Evolutionary conservation across 768 basidiomycete species (phyloP).

Genomic region (Leccinum rimulosum): DNA sequence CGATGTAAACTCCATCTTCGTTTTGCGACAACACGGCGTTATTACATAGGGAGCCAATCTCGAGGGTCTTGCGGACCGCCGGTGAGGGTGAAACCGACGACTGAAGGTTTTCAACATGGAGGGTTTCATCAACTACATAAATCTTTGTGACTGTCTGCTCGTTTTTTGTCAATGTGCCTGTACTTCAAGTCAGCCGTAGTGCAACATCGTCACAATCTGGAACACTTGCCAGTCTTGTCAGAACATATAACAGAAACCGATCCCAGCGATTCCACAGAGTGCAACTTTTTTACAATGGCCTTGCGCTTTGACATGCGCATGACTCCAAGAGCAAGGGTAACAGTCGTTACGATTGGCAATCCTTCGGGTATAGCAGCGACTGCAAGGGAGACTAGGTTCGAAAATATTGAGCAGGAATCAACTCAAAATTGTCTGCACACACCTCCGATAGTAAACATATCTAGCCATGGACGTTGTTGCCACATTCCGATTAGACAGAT

Average conservation of each 20-base stretch:
- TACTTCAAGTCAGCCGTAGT: constrained; percentile 1
- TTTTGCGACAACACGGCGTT: constrained; percentile 67
- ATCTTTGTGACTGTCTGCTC: constrained; percentile 92
- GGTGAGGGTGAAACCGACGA: constrained; percentile 49
- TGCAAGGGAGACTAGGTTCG: constrained; percentile 78
- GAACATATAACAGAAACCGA: constrained; percentile 97
- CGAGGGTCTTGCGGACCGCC: constrained; percentile 71
- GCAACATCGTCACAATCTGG: neutral
- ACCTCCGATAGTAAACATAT: constrained; percentile 99
- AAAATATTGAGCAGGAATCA: constrained; percentile 10
- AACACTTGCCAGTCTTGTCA: constrained; percentile 81
- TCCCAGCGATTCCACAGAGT: constrained; percentile 91
- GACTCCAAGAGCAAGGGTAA: constrained; percentile 93
- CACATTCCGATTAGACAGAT: constrained; percentile 89
- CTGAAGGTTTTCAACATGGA: constrained; percentile 55
- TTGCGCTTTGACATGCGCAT: constrained; percentile 91
- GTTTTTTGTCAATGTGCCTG: constrained; percentile 90
- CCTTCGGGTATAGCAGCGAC: constrained; percentile 99
- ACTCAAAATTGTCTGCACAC: constrained; percentile 20
- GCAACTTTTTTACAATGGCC: constrained; percentile 96
- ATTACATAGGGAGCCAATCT: constrained; percentile 88
- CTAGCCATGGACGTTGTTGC: constrained; percentile 86
- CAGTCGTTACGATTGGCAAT: constrained; percentile 94
- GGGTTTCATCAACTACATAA: constrained; percentile 81
- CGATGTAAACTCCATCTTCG: constrained; percentile 71